Evolutionary conservation across 305 asterid genomes (phyloP), one percentile per base, ranked within the genome.

Genomic region (Galium porrigens): DNA sequence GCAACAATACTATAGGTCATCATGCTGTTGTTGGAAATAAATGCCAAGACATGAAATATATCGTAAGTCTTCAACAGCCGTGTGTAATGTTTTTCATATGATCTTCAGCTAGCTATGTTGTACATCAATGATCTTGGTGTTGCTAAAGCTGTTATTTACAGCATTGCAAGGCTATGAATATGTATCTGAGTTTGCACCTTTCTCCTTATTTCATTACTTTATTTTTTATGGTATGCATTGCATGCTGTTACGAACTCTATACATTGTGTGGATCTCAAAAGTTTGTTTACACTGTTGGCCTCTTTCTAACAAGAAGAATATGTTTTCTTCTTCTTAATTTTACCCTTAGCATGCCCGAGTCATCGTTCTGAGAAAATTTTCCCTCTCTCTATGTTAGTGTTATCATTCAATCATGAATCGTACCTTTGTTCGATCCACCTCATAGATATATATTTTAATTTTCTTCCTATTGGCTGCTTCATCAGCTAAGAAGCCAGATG

Each of bases 11-110:
- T 66, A 78, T 91, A 18, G 98, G 98, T 55, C 89, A 89, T 76
- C 87, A 92, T 80, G 85, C 88, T 58, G 95, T 89, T 44, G 82
- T 91, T 79, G 98, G 98, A 61, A 68, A 76, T 46, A 88, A 85
- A 80, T 91, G 96, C 79, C 96, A 91, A 72, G 98, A 91, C 70
- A 73, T 86, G 94, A 91, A 91, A 68, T 89, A 86, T 80, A 75
- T 80, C 94, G 96, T 90, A 69, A 41, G 78, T 70, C 11, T 67
- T 66, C 71, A 14, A 8, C 44, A 46, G 1, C 27, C 5, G 10
- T n/a, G 64, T 33, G 18, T 42, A 8, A 27, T 27, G 0, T 22
- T 53, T 64, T 27, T 0, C 6, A n/a, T 18, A 33, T 56, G 65
- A 57, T 32, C 18, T 32, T 18, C 49, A 15, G n/a, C n/a, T 36